Evolutionary conservation across 176 grass and related monocot genomes (phyloP).

Genomic region (Thinopyrum elongatum): DNA sequence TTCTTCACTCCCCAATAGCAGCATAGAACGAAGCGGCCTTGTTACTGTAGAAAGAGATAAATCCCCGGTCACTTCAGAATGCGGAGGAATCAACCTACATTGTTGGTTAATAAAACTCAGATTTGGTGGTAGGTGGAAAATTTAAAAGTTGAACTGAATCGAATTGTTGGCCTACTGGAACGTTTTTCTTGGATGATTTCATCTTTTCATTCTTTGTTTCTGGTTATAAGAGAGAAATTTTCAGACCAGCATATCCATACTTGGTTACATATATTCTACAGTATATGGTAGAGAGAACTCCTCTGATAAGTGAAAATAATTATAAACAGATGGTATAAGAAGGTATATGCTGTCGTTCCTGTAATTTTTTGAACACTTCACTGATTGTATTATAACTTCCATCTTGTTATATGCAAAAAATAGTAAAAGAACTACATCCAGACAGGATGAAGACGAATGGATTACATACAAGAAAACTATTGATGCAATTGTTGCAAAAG

Average conservation of each 20-base stretch:
- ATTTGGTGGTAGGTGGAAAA: background rate
- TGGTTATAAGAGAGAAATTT: background rate
- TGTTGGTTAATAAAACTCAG: background rate
- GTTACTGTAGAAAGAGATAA: background rate
- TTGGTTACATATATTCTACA: background rate
- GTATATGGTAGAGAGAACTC: background rate
- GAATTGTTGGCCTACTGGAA: background rate
- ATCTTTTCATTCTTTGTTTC: background rate
- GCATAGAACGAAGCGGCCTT: background rate
- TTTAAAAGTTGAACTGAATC: background rate
- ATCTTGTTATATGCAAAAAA: conserved; percentile 73
- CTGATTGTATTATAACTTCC: conserved; percentile 15
- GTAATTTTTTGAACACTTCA: background rate
- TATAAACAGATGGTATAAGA: background rate
- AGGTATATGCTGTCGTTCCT: background rate
- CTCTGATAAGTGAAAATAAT: background rate
- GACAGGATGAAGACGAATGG: conserved; percentile 83
- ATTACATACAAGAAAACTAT: conserved; percentile 62
- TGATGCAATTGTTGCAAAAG: conserved; percentile 52
- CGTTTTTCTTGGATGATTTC: background rate
- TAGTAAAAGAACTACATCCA: conserved; percentile 60
- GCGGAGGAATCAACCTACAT: background rate
- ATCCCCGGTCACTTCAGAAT: background rate
- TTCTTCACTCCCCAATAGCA: background rate
- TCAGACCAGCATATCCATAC: background rate